Conservation (phyloP, 371 early-diverging fungal genomes). For the Mortierella sp. region DNA sequence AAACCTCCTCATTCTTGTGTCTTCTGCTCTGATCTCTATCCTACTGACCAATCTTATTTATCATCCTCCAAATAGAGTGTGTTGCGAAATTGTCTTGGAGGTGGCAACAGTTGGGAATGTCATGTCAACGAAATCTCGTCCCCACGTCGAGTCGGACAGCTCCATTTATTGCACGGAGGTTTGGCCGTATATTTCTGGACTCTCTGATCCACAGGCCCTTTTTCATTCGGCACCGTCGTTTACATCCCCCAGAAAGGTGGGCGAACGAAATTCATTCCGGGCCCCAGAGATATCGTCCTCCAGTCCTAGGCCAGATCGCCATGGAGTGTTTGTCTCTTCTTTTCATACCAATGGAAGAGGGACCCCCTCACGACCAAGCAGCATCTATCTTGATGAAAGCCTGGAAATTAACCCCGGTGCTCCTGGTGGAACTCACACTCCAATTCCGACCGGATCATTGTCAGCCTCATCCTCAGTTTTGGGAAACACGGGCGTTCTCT, state of each 20-base stretch:
- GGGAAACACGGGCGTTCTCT: conserved; percentile 11
- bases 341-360: conserved; percentile 49
- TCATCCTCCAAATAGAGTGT: conserved; percentile 29
- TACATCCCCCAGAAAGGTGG: conserved; percentile 39
- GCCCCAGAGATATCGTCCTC: background rate
- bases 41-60: background rate
- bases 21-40: no score
- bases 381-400: conserved; percentile 47
- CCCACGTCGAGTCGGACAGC: conserved; percentile 45
- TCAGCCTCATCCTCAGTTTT: conserved; percentile 8
- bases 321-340: conserved; percentile 1
- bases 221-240: conserved; percentile 45
- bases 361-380: conserved; percentile 53
- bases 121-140: conserved; percentile 40
- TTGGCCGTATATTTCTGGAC: conserved; percentile 53
- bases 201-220: conserved; percentile 32
- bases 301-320: conserved; percentile 11
- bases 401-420: conserved; percentile 12
- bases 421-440: conserved; percentile 1
- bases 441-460: conserved; percentile 5
- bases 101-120: conserved; percentile 58
- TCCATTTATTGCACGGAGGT: conserved; percentile 53
- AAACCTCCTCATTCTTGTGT: no score
- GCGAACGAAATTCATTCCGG: conserved; percentile 39
- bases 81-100: conserved; percentile 55